Conservation (phyloP, 495 filamentous ascomycete species). For the Coniosporium apollinis region DNA sequence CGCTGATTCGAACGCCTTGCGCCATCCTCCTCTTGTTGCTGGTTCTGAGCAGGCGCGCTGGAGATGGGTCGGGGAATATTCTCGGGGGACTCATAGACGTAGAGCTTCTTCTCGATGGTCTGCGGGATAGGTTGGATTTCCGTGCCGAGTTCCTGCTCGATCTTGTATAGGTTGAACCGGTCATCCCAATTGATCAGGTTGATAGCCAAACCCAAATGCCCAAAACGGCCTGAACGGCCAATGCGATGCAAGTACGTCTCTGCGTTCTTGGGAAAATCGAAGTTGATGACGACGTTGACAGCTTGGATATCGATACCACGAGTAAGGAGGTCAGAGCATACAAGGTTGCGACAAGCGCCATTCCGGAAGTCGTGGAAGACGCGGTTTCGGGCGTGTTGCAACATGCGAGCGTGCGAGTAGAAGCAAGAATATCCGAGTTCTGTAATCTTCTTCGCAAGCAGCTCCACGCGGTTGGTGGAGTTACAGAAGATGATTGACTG, state of each 20-base stretch:
- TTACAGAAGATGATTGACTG: slow-evolving; percentile 99
- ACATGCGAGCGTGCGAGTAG: slow-evolving; percentile 97
- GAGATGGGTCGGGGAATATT: slow-evolving; percentile 70
- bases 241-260: slow-evolving; percentile 99
- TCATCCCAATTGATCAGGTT: slow-evolving; percentile 99
- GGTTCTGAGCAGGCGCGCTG: slow-evolving; percentile 16
- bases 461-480: slow-evolving; percentile 92
- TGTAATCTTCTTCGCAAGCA: slow-evolving; percentile 97
- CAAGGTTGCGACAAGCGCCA: slow-evolving; percentile 90
- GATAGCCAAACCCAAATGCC: slow-evolving; percentile 92
- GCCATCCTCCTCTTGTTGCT: slow-evolving; percentile 2
- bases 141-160: slow-evolving; percentile 91
- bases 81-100: slow-evolving; percentile 94
- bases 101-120: slow-evolving; percentile 92
- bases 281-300: slow-evolving; percentile 99
- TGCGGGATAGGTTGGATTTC: slow-evolving; percentile 93
- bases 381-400: slow-evolving; percentile 90
- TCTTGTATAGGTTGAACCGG: slow-evolving; percentile 95
- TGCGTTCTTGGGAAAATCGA: slow-evolving; percentile 98
- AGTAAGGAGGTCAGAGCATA: slow-evolving; percentile 94
- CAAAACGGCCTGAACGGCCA: slow-evolving; percentile 91
- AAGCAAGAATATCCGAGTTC: slow-evolving; percentile 98
- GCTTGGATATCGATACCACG: slow-evolving; percentile 99
- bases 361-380: slow-evolving; percentile 99
- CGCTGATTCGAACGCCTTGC: neutral